phyloP scores from a whole-genome alignment of 2,329 filamentous ascomycete genomes.

The Trichoderma koningiopsis region DNA sequence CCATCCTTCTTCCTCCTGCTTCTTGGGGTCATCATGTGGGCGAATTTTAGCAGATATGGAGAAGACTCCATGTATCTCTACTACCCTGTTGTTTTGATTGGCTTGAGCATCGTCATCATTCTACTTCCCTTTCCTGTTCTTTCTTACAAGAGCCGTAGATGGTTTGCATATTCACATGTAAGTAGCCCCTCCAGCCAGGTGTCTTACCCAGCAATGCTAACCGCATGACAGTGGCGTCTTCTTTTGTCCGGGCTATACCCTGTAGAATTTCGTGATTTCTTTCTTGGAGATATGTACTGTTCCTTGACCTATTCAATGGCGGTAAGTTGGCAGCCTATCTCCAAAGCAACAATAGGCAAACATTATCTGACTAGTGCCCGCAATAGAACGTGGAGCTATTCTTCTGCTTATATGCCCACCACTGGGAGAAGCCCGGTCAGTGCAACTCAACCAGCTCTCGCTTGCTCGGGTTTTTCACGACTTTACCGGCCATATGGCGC shows the following conservation, averaged over 20 bases:
- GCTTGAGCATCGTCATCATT: slow-evolving; percentile 65
- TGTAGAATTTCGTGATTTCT: slow-evolving; percentile 97
- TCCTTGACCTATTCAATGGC: slow-evolving; percentile 89
- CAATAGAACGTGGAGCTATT: slow-evolving; percentile 83
- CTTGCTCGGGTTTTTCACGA: slow-evolving; percentile 80
- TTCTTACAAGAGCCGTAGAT: slow-evolving; percentile 75
- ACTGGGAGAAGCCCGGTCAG: slow-evolving; percentile 70
- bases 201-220: slow-evolving; percentile 22
- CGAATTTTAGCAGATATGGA: slow-evolving; percentile 79
- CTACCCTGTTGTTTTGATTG: slow-evolving; percentile 81
- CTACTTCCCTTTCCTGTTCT: slow-evolving; percentile 75
- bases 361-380: background rate
- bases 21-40: slow-evolving; percentile 79
- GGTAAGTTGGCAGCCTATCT: slow-evolving; percentile 56
- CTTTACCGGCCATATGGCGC: slow-evolving; percentile 86
- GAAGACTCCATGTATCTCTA: slow-evolving; percentile 73
- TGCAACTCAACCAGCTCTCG: slow-evolving; percentile 89
- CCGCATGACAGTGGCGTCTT: slow-evolving; percentile 70
- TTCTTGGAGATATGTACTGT: slow-evolving; percentile 96
- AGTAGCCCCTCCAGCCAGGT: slow-evolving; percentile 27
- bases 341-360: background rate
- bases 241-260: slow-evolving; percentile 84
- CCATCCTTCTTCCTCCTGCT: slow-evolving; percentile 81
- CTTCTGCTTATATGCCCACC: slow-evolving; percentile 86
- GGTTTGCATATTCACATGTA: slow-evolving; percentile 89